Conservation (phyloP, 345 rosid genomes). For the Aquilaria yunnanensis region DNA sequence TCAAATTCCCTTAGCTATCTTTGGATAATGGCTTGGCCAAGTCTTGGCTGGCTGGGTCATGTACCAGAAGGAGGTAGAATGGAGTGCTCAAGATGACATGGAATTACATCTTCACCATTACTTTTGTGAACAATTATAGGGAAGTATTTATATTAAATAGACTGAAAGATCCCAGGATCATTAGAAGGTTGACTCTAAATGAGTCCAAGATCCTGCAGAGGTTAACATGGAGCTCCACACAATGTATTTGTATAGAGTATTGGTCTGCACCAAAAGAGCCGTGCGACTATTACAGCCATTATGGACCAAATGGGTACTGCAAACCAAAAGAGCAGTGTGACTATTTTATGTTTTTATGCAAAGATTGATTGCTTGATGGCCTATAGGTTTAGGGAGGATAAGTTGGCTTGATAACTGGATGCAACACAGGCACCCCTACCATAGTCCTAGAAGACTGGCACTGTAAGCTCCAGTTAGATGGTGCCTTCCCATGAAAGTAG, state of each 20-base stretch:
- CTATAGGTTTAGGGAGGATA: too few species aligned
- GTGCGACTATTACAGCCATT: conserved; percentile 51
- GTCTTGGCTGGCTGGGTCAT: conserved; percentile 49
- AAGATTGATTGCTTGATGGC: too few species aligned
- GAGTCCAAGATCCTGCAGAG: conserved; percentile 40
- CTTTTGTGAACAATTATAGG: conserved; percentile 16
- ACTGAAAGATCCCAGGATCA: conserved; percentile 19
- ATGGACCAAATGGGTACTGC: conserved; percentile 52
- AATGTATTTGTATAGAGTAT: conserved; percentile 34
- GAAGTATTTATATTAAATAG: conserved; percentile 33
- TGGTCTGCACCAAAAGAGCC: conserved; percentile 48
- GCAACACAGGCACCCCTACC: conserved; percentile 45
- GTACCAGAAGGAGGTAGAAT: conserved; percentile 60
- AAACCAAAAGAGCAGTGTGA: conserved; percentile 19
- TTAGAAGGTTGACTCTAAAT: conserved; percentile 43
- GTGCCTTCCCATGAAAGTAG: too few species aligned
- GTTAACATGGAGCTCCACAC: conserved; percentile 39
- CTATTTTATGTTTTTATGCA: too few species aligned
- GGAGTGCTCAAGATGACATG: conserved; percentile 60
- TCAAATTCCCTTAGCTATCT: conserved; percentile 40
- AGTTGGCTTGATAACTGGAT: conserved; percentile 30
- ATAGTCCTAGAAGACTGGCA: conserved; percentile 46
- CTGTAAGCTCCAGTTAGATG: conserved; percentile 24
- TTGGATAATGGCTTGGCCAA: conserved; percentile 27
- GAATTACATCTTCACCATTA: conserved; percentile 25